Evolutionary conservation across 345 rosid genomes (phyloP).

Genomic region (Aegle marmelos): DNA sequence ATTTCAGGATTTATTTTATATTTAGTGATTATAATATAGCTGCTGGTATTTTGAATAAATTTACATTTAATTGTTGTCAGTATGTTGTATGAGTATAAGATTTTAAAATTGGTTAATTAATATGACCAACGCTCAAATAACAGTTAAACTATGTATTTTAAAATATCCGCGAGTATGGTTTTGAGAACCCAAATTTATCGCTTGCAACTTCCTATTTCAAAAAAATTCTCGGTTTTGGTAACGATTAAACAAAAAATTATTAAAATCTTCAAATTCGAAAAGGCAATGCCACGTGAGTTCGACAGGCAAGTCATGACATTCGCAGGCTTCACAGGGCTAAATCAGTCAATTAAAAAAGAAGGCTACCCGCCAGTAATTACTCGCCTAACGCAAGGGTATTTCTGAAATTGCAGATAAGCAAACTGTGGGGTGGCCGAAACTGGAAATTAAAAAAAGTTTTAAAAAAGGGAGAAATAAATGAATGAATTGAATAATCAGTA

Average conservation of each 20-base stretch:
- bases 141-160: too few relatives aligned
- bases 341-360: neutral
- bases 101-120: too few relatives aligned
- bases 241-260: neutral
- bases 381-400: conserved; percentile 10
- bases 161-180: too few relatives aligned
- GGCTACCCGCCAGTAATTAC: conserved; percentile 1
- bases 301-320: conserved; percentile 16
- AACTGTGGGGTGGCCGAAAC: conserved; percentile 6
- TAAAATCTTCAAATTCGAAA: neutral
- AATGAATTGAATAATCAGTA: neutral
- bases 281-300: neutral
- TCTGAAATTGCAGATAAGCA: neutral
- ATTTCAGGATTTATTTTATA: too few relatives aligned
- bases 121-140: too few relatives aligned
- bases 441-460: neutral
- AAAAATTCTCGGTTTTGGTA: neutral
- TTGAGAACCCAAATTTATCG: neutral
- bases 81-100: too few relatives aligned
- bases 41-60: fast-evolving
- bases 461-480: neutral
- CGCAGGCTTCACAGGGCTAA: neutral
- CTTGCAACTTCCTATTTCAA: neutral
- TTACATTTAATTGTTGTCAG: too few relatives aligned
- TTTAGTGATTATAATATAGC: too few relatives aligned